Base-by-base conservation (phyloP, 805 yeast genomes). In the Cyberlindnera nakhonratchasimensis region DNA sequence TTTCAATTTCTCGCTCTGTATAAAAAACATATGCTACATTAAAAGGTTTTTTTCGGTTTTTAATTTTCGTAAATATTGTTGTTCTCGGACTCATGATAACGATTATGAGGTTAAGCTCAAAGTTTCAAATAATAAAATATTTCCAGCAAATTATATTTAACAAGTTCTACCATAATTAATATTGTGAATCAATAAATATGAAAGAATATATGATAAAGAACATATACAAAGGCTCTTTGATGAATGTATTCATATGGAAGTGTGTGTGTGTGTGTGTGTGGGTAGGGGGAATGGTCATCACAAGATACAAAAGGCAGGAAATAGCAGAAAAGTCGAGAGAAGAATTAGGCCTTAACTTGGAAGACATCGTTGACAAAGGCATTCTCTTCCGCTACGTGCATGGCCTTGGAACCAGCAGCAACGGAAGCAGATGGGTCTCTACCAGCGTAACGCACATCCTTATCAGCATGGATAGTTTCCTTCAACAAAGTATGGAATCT, bases 341-440 rank as follows among this genome's bases (percentile, higher is more conserved):
- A 21, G 5, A 14, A 12, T 30, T 23, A 13, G 18, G 23, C 45
- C 18, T 35, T 31, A 29, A 40, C 39, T 39, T 46, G 51, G 68
- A 87, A 84, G 47, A 83, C 95, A 42, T 86, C 95, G 46, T 74
- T 71, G 65, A 91, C 74, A 75, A 93, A 87, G 29, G 82, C 81
- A 54, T 80, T 84, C 72, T 93, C 98, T 74, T 93, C 96, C 51
- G 83, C 82, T 49, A 66, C 63, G 68, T 93, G 99, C 79, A 80
- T 80, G 51, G 81, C 69, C 80, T 93, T 93, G 49, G 86, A 74
- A 70, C 99, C 99, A 54, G 98, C 96, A 61, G 99, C 99, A 61
- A 93, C 96, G 49, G 96, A 83, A 35, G 98, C 98, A 64, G 91
- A 82, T 65, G 99, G 99, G 64, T 87, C 88, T 78, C 99, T 88